Conservation (phyloP, 2,329 filamentous ascomycete species). For the Lachnellula hyalina region DNA sequence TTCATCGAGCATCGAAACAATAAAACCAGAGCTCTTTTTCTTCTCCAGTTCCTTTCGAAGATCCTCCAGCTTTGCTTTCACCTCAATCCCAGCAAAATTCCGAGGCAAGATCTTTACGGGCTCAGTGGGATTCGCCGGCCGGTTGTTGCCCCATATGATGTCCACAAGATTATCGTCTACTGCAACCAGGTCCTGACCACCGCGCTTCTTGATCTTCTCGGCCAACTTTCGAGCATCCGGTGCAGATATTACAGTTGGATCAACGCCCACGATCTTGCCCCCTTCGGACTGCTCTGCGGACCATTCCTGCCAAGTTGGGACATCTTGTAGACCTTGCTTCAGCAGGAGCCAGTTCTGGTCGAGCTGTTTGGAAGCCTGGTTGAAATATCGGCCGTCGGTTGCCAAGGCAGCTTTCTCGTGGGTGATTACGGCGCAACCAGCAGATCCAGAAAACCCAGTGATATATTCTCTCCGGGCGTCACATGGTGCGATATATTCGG, state of each 20-base stretch:
- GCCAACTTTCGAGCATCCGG: slow-evolving; percentile 68
- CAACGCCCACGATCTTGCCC: slow-evolving; percentile 84
- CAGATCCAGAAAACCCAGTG: slow-evolving; percentile 90
- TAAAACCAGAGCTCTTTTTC: slow-evolving; percentile 80
- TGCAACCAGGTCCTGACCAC: slow-evolving; percentile 69
- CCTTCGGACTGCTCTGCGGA: slow-evolving; percentile 77
- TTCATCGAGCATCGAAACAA: slow-evolving; percentile 93
- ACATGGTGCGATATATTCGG: slow-evolving; percentile 96
- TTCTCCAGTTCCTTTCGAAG: slow-evolving; percentile 88
- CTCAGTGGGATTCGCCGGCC: slow-evolving; percentile 71
- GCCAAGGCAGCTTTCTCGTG: slow-evolving; percentile 81
- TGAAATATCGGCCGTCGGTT: slow-evolving; percentile 97
- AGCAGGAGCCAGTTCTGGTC: slow-evolving; percentile 87
- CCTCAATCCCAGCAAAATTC: slow-evolving; percentile 76
- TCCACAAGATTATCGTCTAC: slow-evolving; percentile 85
- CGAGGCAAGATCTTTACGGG: slow-evolving; percentile 65
- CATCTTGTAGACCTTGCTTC: slow-evolving; percentile 89
- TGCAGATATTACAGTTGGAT: slow-evolving; percentile 78
- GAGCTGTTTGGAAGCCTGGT: slow-evolving; percentile 86
- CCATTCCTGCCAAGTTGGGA: slow-evolving; percentile 98
- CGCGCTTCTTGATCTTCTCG: slow-evolving; percentile 82
- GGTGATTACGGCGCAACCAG: slow-evolving; percentile 86
- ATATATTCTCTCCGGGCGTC: slow-evolving; percentile 90
- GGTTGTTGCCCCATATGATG: slow-evolving; percentile 71
- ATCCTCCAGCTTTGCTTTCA: slow-evolving; percentile 76